Evolutionary conservation across 208 protist genomes (phyloP).

Genomic region (Trypanosoma theileri): DNA sequence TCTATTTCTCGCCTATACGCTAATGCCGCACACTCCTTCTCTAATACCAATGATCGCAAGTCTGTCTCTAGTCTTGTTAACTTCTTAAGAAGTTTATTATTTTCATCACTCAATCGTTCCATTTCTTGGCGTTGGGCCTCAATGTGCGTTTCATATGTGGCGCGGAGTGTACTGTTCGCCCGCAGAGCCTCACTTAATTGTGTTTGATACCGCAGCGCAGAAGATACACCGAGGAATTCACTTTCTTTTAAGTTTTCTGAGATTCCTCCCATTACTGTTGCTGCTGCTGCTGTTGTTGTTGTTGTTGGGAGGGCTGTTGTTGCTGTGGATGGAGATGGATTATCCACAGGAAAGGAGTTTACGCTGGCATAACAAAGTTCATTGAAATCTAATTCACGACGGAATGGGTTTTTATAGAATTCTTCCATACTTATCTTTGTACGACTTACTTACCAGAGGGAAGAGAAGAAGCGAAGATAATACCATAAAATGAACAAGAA

Average conservation of each 20-base stretch:
- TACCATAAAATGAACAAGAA: background rate
- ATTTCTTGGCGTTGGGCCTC: slow-evolving; percentile 53
- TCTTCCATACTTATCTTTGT: slow-evolving; percentile 24
- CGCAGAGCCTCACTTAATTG: slow-evolving; percentile 29
- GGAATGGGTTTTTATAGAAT: slow-evolving; percentile 73
- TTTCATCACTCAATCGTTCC: slow-evolving; percentile 43
- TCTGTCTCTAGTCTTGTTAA: slow-evolving; percentile 52
- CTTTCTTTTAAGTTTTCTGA: background rate
- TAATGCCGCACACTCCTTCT: slow-evolving; percentile 64
- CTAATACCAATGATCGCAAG: slow-evolving; percentile 45
- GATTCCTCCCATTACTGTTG: background rate
- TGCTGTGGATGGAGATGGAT: too few species aligned
- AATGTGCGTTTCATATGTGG: slow-evolving; percentile 45
- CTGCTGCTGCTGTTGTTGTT: background rate
- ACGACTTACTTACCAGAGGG: background rate
- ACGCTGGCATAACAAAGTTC: slow-evolving; percentile 46
- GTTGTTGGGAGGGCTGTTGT: too few species aligned
- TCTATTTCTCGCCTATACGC: slow-evolving; percentile 56
- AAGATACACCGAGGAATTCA: slow-evolving; percentile 6
- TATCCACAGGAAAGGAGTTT: background rate
- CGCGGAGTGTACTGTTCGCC: slow-evolving; percentile 26
- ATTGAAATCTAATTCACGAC: slow-evolving; percentile 42
- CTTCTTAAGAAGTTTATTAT: slow-evolving; percentile 39
- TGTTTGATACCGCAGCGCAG: slow-evolving; percentile 14
- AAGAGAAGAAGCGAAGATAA: background rate